These are phyloP conservation scores for Botryosphaeria dothidea DNA, from an alignment of 2,329 filamentous ascomycete species.

Conservation along the genomic window DNA sequence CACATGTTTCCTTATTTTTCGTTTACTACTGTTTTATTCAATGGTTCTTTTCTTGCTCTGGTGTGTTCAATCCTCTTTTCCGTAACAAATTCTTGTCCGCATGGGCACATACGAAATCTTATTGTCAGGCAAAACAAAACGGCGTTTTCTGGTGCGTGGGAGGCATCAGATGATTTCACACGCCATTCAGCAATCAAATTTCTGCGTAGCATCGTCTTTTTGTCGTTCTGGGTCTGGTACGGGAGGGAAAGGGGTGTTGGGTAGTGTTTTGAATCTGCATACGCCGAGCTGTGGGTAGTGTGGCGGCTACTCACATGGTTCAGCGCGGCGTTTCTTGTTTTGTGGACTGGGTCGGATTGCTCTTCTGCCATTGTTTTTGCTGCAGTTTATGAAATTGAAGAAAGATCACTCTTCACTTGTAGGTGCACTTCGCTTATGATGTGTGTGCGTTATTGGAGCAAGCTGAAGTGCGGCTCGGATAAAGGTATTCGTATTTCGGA, in stretches of 20 bases:
- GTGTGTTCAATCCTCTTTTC: not conserved
- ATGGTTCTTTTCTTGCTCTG: not conserved
- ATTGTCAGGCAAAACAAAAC: not conserved
- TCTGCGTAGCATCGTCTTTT: not conserved
- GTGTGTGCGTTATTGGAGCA: not conserved
- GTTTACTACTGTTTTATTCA: not conserved
- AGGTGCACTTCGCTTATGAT: not conserved
- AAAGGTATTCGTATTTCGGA: not conserved
- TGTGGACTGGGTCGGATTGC: not conserved
- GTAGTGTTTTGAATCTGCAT: not conserved
- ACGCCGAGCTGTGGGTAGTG: not conserved
- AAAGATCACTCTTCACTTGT: not conserved
- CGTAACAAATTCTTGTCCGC: not conserved
- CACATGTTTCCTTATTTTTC: not conserved
- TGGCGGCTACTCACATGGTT: not conserved
- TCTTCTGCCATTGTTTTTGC: not conserved
- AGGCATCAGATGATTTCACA: not conserved
- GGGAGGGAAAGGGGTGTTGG: not conserved
- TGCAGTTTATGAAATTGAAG: not conserved
- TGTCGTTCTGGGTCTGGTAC: not conserved
- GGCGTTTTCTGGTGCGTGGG: conserved; percentile 9
- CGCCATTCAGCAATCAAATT: not conserved
- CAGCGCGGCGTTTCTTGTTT: not conserved
- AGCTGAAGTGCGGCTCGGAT: not conserved
- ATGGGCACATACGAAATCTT: not conserved